Conservation (phyloP, 306 rosid genomes). For the Erythrophleum fordii region DNA sequence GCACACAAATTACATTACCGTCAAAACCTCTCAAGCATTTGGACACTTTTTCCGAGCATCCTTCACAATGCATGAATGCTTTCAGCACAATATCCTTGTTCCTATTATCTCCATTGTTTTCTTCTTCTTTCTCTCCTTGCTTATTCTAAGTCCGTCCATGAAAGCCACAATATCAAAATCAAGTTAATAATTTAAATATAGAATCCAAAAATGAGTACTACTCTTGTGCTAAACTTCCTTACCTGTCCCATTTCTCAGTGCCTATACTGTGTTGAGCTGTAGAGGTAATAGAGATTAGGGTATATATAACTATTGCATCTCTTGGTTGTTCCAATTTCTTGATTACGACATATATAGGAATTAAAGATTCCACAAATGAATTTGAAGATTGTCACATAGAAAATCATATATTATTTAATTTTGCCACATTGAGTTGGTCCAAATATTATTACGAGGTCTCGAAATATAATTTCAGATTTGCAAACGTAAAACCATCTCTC, state of each 20-base stretch:
- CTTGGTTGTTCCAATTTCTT: too few species aligned
- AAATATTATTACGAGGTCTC: not conserved
- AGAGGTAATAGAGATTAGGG: not conserved
- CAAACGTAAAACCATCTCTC: not conserved
- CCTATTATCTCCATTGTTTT: constrained; percentile 21
- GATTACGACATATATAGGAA: too few species aligned
- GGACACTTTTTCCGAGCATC: constrained; percentile 59
- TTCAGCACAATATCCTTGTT: constrained; percentile 59
- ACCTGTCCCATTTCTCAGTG: not conserved
- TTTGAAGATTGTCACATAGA: not conserved
- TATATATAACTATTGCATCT: not conserved
- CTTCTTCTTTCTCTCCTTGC: not conserved
- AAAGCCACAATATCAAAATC: not conserved
- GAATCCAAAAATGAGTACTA: too few species aligned
- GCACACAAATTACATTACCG: constrained; percentile 44
- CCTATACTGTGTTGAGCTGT: not conserved
- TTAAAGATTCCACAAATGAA: too few species aligned
- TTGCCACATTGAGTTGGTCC: not conserved
- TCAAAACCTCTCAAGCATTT: constrained; percentile 60
- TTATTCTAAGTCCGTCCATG: not conserved
- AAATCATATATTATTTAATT: too few species aligned
- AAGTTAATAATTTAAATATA: not conserved
- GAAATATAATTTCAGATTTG: not conserved
- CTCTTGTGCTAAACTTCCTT: not conserved
- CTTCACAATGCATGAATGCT: constrained; percentile 80